phyloP scores from a whole-genome alignment of 140 eudicot genomes.

The Cichorium intybus region DNA sequence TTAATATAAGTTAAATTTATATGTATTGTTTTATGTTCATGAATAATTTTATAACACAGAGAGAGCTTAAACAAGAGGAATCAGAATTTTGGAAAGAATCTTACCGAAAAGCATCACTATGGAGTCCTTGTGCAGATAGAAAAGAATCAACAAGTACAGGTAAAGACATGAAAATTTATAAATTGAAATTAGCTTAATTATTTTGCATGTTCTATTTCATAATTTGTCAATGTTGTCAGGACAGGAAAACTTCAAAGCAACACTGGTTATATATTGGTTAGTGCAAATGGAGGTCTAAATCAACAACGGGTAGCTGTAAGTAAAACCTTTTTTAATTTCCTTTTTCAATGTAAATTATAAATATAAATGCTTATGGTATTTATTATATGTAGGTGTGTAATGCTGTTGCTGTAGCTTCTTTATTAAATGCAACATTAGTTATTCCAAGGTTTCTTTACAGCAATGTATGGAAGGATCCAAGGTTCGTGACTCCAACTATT shows the following conservation, averaged over 20 bases:
- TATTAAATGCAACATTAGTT: conserved; percentile 92
- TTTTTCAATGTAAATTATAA: background rate
- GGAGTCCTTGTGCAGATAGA: conserved; percentile 92
- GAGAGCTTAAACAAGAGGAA: conserved; percentile 46
- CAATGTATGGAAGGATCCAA: conserved; percentile 97
- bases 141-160: conserved; percentile 35
- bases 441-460: conserved; percentile 91
- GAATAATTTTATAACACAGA: conserved; percentile 32
- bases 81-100: conserved; percentile 74
- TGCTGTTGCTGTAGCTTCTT: conserved; percentile 92
- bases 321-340: background rate
- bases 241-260: conserved; percentile 55
- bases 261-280: conserved; percentile 73
- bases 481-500: conserved; percentile 34
- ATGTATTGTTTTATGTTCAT: background rate
- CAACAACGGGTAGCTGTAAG: conserved; percentile 99
- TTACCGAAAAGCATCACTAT: conserved; percentile 46
- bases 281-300: conserved; percentile 98
- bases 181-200: conserved; percentile 5
- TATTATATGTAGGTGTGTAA: conserved; percentile 79
- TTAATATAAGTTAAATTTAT: background rate
- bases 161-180: conserved; percentile 8
- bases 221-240: conserved; percentile 45
- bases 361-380: too few species aligned
- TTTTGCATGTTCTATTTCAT: conserved; percentile 22